phyloP scores from a whole-genome alignment of 2,329 filamentous ascomycete species.

The Fusarium floridanum region DNA sequence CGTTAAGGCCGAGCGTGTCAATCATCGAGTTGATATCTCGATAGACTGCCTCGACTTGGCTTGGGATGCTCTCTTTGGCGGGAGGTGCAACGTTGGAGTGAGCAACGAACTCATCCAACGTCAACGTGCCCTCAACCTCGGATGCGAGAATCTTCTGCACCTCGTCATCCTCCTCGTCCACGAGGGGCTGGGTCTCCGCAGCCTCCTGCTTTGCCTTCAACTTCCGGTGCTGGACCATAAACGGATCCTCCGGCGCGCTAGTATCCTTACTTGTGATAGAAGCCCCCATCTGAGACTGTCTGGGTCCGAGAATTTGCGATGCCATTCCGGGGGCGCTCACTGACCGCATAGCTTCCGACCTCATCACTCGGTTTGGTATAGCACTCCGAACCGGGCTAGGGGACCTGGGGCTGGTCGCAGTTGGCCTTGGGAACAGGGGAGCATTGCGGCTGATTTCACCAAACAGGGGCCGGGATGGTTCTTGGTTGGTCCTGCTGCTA shows the following conservation, averaged over 20 bases:
- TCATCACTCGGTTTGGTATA: slow-evolving; percentile 63
- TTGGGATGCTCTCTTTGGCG: slow-evolving; percentile 69
- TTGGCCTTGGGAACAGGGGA: slow-evolving; percentile 68
- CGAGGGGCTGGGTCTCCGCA: slow-evolving; percentile 68
- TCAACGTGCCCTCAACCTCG: slow-evolving; percentile 71
- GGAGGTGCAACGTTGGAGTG: slow-evolving; percentile 67
- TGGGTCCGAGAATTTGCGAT: slow-evolving; percentile 64
- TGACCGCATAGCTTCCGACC: slow-evolving; percentile 66
- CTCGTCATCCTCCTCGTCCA: slow-evolving; percentile 78
- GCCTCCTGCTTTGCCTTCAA: slow-evolving; percentile 67
- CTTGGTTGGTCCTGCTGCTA: slow-evolving; percentile 56
- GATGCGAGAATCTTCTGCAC: slow-evolving; percentile 73
- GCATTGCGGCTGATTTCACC: slow-evolving; percentile 65
- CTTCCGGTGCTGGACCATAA: slow-evolving; percentile 64
- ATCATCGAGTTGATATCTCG: slow-evolving; percentile 94
- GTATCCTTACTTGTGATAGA: slow-evolving; percentile 57
- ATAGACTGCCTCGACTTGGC: slow-evolving; percentile 76
- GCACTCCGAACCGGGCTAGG: slow-evolving; percentile 77
- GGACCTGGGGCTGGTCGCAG: slow-evolving; percentile 73
- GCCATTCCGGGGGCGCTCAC: slow-evolving; percentile 72
- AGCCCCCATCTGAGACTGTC: slow-evolving; percentile 53
- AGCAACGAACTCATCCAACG: slow-evolving; percentile 76
- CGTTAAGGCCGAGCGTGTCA: slow-evolving; percentile 89
- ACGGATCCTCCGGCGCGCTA: slow-evolving; percentile 58
- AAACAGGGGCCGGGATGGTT: slow-evolving; percentile 63